Evolutionary conservation across 345 rosid species (phyloP).

Genomic region (Passiflora organensis): DNA sequence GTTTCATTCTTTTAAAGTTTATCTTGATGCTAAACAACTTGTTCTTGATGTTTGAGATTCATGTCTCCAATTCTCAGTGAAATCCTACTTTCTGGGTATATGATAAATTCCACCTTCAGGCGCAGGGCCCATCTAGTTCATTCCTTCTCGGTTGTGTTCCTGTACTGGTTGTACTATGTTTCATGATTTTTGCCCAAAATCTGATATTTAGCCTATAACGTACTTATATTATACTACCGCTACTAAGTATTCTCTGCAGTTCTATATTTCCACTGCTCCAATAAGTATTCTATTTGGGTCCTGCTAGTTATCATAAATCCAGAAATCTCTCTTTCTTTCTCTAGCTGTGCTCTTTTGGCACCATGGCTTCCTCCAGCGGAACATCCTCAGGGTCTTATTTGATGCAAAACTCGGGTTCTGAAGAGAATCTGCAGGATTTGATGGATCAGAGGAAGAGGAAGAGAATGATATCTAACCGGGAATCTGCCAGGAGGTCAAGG

Average conservation of each 20-base stretch:
- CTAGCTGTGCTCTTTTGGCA: slow-evolving; percentile 1
- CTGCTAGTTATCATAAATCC: slow-evolving; percentile 32
- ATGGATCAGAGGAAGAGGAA: slow-evolving; percentile 88
- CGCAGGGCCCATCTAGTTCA: slow-evolving; percentile 98
- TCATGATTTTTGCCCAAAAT: slow-evolving; percentile 57
- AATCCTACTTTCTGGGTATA: slow-evolving; percentile 66
- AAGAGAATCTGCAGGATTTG: slow-evolving; percentile 40
- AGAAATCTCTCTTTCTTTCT: no score
- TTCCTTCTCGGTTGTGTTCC: slow-evolving; percentile 98
- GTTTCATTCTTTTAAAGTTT: not conserved
- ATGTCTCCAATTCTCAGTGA: slow-evolving; percentile 97
- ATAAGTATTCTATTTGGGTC: slow-evolving; percentile 30
- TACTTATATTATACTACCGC: not conserved
- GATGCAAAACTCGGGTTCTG: slow-evolving; percentile 63
- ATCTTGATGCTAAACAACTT: slow-evolving; percentile 62
- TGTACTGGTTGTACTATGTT: slow-evolving; percentile 96
- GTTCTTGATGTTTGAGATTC: slow-evolving; percentile 88
- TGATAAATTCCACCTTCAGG: slow-evolving; percentile 72
- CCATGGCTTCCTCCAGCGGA: slow-evolving; percentile 74
- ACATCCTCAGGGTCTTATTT: slow-evolving; percentile 54
- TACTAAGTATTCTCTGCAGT: not conserved
- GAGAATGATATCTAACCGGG: slow-evolving; percentile 89
- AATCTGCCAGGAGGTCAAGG: slow-evolving; percentile 92
- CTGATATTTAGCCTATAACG: slow-evolving; percentile 10
- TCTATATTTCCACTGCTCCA: slow-evolving; percentile 1